A percentile compares a stretch with the other conserved stretches of the same genome.
Evolutionary conservation across 2,329 filamentous ascomycete genomes (phyloP).

Genomic region (Nannizzia gypsea): DNA sequence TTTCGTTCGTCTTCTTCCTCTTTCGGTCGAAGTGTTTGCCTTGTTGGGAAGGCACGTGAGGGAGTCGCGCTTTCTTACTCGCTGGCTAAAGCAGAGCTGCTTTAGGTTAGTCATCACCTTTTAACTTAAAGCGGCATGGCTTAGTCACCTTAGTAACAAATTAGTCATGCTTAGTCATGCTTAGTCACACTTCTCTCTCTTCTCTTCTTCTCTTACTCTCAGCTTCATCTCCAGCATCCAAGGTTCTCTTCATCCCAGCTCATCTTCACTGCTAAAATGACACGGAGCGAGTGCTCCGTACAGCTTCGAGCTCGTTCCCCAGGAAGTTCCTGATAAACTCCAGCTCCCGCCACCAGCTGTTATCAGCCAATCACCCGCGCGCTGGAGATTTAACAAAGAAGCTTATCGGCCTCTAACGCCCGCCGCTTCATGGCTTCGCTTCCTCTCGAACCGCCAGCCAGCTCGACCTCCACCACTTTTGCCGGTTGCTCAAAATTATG

Average conservation of each 20-base stretch:
- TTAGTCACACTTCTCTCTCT: background rate
- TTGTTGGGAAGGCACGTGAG: background rate
- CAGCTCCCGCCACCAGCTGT: background rate
- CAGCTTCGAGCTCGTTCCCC: too few relatives aligned
- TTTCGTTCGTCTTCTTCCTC: background rate
- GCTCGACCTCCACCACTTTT: too few relatives aligned
- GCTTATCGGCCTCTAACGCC: background rate
- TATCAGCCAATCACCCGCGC: background rate
- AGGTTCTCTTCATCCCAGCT: too few relatives aligned
- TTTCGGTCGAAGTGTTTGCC: background rate
- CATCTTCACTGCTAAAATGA: too few relatives aligned
- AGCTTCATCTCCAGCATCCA: too few relatives aligned
- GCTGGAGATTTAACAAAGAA: constrained; percentile 1
- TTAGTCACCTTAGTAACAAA: background rate
- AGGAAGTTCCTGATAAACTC: background rate
- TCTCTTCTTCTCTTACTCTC: too few relatives aligned
- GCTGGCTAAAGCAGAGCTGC: background rate
- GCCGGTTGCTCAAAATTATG: too few relatives aligned
- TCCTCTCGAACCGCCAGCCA: background rate
- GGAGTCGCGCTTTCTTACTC: background rate
- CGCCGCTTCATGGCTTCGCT: background rate
- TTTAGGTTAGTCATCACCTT: background rate
- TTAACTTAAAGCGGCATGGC: background rate
- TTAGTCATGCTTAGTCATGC: background rate
- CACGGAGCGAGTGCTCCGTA: too few relatives aligned